phyloP scores from a whole-genome alignment of 208 protist species.

The Crithidia bombi region DNA sequence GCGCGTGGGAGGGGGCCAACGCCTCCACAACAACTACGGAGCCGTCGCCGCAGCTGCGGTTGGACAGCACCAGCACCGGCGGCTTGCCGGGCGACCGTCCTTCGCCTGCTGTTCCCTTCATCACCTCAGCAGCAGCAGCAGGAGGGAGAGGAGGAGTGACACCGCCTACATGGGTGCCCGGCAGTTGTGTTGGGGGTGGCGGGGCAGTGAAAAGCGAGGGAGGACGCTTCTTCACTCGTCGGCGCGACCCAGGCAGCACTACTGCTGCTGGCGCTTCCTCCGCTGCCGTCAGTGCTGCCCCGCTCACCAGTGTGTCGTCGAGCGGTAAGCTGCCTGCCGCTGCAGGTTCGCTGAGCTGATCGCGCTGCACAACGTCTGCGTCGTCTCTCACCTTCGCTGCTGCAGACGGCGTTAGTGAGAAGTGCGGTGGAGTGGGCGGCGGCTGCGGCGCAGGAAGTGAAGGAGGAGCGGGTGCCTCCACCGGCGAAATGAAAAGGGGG shows the following conservation, averaged over 20 bases:
- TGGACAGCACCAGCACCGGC: slow-evolving; percentile 1
- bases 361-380: not conserved
- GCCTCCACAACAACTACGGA: not conserved
- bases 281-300: not conserved
- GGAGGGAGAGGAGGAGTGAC: not conserved
- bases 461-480: not conserved
- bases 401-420: not conserved
- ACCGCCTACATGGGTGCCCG: not conserved
- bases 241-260: not conserved
- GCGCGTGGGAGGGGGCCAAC: no score
- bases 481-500: not conserved
- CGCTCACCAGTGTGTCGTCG: not conserved
- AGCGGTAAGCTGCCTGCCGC: no score
- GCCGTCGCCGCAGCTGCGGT: not conserved
- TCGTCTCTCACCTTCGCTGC: not conserved
- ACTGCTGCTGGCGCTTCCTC: not conserved
- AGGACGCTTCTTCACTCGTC: slow-evolving; percentile 48
- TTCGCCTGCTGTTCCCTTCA: not conserved
- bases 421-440: not conserved
- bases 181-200: not conserved
- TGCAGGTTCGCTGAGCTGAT: not conserved
- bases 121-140: not conserved
- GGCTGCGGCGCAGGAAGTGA: not conserved
- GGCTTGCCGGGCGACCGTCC: not conserved
- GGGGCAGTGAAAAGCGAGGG: slow-evolving; percentile 54